Evolutionary conservation across 148 eudicot species (phyloP).

Genomic region (Rhododendron molle): DNA sequence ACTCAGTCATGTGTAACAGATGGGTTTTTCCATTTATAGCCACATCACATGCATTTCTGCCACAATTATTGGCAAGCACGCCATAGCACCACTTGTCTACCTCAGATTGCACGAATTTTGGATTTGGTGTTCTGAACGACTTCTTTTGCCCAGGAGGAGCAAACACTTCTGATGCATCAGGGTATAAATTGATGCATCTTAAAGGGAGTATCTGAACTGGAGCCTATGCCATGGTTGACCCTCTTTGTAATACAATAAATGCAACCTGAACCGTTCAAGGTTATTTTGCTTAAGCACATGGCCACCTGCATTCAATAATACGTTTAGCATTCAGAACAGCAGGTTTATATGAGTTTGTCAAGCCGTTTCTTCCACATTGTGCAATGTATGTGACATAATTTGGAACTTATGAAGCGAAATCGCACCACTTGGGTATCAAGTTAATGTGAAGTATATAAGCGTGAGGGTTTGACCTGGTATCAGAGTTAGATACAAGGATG

Average conservation of each 20-base stretch:
- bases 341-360: neutral
- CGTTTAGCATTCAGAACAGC: neutral
- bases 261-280: neutral
- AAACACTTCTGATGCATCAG: neutral
- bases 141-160: neutral
- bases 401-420: neutral
- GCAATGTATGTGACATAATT: neutral
- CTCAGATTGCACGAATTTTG: neutral
- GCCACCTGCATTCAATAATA: neutral
- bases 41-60: neutral
- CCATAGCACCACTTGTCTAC: neutral
- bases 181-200: neutral
- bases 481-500: no score
- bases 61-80: neutral
- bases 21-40: neutral
- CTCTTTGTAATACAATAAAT: neutral
- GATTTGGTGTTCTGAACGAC: neutral
- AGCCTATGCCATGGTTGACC: slow-evolving; percentile 1
- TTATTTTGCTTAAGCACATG: neutral
- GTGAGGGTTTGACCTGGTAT: neutral
- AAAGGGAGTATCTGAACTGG: neutral
- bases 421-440: neutral
- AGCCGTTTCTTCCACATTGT: neutral
- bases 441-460: neutral
- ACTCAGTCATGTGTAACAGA: neutral